phyloP scores from a whole-genome alignment of 192 early-diverging fungal species.

The Backusella morwellensis region DNA sequence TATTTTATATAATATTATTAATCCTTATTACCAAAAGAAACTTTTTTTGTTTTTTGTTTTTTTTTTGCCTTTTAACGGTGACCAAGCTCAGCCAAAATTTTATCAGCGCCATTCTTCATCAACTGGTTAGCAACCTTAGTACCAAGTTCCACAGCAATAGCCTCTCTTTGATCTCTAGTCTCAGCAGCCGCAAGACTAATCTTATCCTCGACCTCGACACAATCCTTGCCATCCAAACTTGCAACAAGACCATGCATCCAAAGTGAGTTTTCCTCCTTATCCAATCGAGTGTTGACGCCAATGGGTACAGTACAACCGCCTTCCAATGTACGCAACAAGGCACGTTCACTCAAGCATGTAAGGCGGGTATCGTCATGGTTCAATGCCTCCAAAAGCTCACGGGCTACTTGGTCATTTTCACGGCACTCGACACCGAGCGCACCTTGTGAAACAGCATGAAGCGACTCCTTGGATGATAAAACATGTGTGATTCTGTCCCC shows the following conservation, averaged over 20 bases:
- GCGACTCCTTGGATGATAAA: constrained; percentile 55
- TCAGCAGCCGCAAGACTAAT: constrained; percentile 24
- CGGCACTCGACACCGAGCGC: constrained; percentile 86
- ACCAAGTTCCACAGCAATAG: constrained; percentile 41
- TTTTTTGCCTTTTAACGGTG: background rate
- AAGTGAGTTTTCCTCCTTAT: constrained; percentile 34
- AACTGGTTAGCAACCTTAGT: constrained; percentile 36
- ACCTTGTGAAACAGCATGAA: constrained; percentile 94
- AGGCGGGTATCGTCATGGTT: constrained; percentile 64
- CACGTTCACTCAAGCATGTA: constrained; percentile 77
- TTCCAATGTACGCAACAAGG: constrained; percentile 85
- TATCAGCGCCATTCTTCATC: constrained; percentile 44
- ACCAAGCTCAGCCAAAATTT: constrained; percentile 10
- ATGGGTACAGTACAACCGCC: constrained; percentile 96
- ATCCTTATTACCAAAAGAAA: background rate
- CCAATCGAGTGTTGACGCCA: constrained; percentile 71
- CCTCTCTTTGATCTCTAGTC: constrained; percentile 28
- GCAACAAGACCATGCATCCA: constrained; percentile 66
- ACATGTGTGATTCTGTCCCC: constrained; percentile 69
- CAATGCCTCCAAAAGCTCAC: constrained; percentile 57
- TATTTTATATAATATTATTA: background rate
- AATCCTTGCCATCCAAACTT: constrained; percentile 70
- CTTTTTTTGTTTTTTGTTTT: background rate
- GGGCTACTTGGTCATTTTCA: constrained; percentile 52
- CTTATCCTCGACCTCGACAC: constrained; percentile 51